Evolutionary conservation across 257 asterid species (phyloP), one percentile per base, ranked within the genome.

Genomic region (Eustoma russellianum): DNA sequence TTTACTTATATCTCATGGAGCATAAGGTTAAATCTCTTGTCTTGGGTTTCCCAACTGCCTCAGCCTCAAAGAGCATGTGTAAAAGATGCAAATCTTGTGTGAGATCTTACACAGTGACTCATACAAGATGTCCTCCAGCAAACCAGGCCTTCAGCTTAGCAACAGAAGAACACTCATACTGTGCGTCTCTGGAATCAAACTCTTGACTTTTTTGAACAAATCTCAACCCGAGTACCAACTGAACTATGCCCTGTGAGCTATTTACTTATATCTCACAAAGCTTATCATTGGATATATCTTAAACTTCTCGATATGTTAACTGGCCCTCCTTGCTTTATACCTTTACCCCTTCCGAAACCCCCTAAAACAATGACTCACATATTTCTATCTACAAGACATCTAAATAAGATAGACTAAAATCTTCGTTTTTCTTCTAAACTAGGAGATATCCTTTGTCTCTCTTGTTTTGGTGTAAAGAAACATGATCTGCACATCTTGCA

Each of bases 241-340:
- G n/a, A n/a, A n/a, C n/a, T n/a, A n/a, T n/a, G n/a, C n/a, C n/a
- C n/a, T n/a, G n/a, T n/a, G n/a, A n/a, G n/a, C n/a, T n/a, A n/a
- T n/a, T 64, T 46, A 70, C 61, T 72, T 73, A 50, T 74, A 51
- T 65, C 64, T 48, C 75, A n/a, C n/a, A 73, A 74, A 71, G 80
- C 95, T 80, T 73, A 77, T 88, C 72, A 88, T 85, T 88, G 86
- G 59, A 60, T 85, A 75, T 82, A 85, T 82, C 88, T 61, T 35
- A 69, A 65, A 83, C 74, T 76, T 71, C 83, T 74, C 9, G 65
- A 52, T 48, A 70, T 77, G 70, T 74, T 63, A 65, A 55, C 60
- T 53, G 67, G 69, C 69, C 74, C 71, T 53, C 62, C 30, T 61
- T 53, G 83, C 85, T 77, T 82, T 60, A 70, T 34, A 55, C 86